phyloP scores from a whole-genome alignment of 176 grass and related monocot species.

The Pontederia paniculata region DNA sequence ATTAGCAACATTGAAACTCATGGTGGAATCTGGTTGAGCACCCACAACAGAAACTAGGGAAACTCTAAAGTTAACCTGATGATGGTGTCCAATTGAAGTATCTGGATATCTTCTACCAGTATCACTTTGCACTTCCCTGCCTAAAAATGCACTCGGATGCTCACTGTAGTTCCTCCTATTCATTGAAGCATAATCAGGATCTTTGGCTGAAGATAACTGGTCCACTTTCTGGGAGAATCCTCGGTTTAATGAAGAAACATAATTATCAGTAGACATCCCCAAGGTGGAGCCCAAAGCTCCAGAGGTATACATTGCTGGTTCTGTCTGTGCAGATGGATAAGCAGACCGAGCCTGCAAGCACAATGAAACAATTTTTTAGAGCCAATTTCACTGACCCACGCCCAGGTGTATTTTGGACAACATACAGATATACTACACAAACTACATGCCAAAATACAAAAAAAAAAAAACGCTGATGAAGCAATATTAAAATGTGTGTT shows the following conservation, averaged over 20 bases:
- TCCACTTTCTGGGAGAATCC: constrained; percentile 64
- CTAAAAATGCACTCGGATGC: constrained; percentile 48
- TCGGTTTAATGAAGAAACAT: constrained; percentile 48
- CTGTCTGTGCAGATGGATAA: constrained; percentile 33
- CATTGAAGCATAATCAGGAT: constrained; percentile 50
- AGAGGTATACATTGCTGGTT: constrained; percentile 48
- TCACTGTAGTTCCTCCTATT: constrained; percentile 82
- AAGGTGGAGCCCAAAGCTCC: constrained; percentile 46
- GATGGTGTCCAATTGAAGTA: constrained; percentile 40
- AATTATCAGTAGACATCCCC: constrained; percentile 65
- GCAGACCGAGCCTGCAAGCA: constrained; percentile 36
- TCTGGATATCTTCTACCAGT: constrained; percentile 88
- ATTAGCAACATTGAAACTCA: not conserved
- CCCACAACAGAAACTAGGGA: too few species aligned
- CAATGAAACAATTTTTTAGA: constrained; percentile 57
- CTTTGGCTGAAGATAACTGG: constrained; percentile 31
- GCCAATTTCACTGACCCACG: constrained; percentile 34
- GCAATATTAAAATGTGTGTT: too few species aligned
- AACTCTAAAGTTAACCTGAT: constrained; percentile 12
- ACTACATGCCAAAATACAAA: too few species aligned
- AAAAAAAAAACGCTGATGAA: too few species aligned
- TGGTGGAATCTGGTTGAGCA: constrained; percentile 1
- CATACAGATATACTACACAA: not conserved
- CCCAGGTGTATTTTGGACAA: too few species aligned
- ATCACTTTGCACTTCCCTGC: constrained; percentile 65